These are phyloP conservation scores for Papilionanthe hybrid DNA, from an alignment of 116 monocot species.

Conservation along the genomic window DNA sequence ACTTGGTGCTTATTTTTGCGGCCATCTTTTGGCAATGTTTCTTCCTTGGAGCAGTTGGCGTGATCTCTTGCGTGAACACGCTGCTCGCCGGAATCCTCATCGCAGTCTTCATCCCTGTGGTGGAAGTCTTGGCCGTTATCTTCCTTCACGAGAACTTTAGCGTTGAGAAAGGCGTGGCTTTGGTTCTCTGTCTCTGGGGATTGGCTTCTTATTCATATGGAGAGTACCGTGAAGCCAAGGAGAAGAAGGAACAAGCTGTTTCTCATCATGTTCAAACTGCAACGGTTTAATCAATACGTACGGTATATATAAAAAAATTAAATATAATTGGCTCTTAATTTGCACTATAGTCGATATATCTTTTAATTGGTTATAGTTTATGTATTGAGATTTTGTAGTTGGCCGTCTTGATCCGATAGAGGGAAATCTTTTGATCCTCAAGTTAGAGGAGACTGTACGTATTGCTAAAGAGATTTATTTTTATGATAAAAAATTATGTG, in stretches of 20 bases:
- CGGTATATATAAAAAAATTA: no score
- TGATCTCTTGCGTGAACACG: slow-evolving; percentile 34
- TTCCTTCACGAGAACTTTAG: slow-evolving; percentile 37
- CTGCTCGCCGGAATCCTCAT: slow-evolving; percentile 30
- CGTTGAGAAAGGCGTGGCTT: slow-evolving; percentile 28
- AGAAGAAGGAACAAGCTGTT: slow-evolving; percentile 10
- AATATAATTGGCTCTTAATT: no score
- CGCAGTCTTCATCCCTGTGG: slow-evolving; percentile 33
- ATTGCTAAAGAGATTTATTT: no score
- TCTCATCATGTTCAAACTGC: background rate
- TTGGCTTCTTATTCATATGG: slow-evolving; percentile 36
- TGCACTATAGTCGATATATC: no score
- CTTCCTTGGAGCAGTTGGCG: slow-evolving; percentile 31
- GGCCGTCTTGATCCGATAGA: no score
- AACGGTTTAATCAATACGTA: background rate
- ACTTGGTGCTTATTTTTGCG: slow-evolving; percentile 16
- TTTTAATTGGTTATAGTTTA: no score
- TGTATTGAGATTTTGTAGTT: no score
- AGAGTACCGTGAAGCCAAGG: slow-evolving; percentile 18
- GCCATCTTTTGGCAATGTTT: slow-evolving; percentile 37
- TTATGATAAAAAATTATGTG: no score
- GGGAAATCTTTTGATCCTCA: no score
- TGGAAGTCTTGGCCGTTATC: slow-evolving; percentile 21
- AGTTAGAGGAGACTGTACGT: no score
- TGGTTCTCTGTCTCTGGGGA: slow-evolving; percentile 30